Evolutionary conservation across 177 flowering plant species (phyloP).

Genomic region (Tripterygium wilfordii): DNA sequence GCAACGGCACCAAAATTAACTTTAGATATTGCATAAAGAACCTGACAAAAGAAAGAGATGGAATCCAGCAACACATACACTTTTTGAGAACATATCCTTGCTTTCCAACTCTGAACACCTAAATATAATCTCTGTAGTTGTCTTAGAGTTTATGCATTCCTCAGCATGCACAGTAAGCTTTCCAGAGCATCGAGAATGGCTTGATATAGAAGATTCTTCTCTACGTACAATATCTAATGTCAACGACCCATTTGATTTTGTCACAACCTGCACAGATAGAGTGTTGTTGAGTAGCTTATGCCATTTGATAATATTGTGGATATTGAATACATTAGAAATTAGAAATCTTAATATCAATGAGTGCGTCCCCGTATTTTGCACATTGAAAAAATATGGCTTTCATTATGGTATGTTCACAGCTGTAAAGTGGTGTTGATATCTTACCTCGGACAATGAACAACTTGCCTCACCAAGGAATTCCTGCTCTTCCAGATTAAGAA

Average conservation of each 20-base stretch:
- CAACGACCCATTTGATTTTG: constrained; percentile 44
- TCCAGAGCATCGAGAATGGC: constrained; percentile 31
- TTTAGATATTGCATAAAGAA: constrained; percentile 2
- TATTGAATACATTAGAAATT: no score
- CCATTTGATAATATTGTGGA: no score
- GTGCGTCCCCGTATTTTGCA: no score
- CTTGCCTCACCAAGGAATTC: constrained; percentile 82
- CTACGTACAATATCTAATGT: constrained; percentile 50
- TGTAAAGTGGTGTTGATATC: constrained; percentile 1
- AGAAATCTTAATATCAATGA: no score
- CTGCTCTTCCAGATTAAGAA: constrained; percentile 79
- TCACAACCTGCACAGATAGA: constrained; percentile 57
- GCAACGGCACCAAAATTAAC: constrained; percentile 17
- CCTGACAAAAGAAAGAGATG: neutral
- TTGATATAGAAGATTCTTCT: constrained; percentile 26
- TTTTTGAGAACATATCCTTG: constrained; percentile 84
- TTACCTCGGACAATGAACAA: constrained; percentile 83
- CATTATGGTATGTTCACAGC: no score
- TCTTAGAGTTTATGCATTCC: constrained; percentile 68
- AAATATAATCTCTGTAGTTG: constrained; percentile 55
- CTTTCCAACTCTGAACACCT: constrained; percentile 79
- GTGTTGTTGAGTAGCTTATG: constrained; percentile 1
- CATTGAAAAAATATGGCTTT: no score
- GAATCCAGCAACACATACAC: constrained; percentile 43
- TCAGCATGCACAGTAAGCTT: constrained; percentile 71